These are phyloP conservation scores for Suhomyces panamericanus DNA, from an alignment of 1,139 yeast genomes.

Conservation along the genomic window DNA sequence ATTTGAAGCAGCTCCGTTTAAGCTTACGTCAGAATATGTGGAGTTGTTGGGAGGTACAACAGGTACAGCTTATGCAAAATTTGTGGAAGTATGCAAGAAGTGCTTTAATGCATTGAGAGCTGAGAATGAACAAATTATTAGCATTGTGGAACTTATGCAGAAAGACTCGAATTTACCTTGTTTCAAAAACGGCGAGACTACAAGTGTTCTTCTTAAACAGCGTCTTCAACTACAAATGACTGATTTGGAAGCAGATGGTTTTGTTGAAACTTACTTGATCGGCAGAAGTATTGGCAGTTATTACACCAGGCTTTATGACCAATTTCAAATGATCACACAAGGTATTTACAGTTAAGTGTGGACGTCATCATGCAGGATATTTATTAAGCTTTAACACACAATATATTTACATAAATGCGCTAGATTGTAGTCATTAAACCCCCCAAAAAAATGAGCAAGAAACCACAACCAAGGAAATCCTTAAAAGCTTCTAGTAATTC, in stretches of 20 bases:
- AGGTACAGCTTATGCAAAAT: conserved; percentile 56
- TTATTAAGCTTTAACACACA: not conserved
- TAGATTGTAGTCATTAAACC: not conserved
- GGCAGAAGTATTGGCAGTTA: conserved; percentile 84
- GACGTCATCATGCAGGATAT: conserved; percentile 3
- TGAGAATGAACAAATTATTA: conserved; percentile 69
- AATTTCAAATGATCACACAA: conserved; percentile 89
- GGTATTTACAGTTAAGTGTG: conserved; percentile 70
- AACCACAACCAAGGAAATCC: too few species aligned
- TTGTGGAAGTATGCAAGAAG: conserved; percentile 61
- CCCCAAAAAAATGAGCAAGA: not conserved
- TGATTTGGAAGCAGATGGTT: conserved; percentile 72
- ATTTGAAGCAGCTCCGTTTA: conserved; percentile 96
- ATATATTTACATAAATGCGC: not conserved
- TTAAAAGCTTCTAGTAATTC: too few species aligned
- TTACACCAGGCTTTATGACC: conserved; percentile 90
- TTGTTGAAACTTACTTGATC: conserved; percentile 72
- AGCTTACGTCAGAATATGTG: conserved; percentile 81
- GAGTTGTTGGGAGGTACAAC: conserved; percentile 82
- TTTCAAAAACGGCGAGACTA: conserved; percentile 81
- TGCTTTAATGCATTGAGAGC: conserved; percentile 73
- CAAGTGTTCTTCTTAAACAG: conserved; percentile 74
- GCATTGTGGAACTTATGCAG: conserved; percentile 90
- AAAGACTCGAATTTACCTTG: conserved; percentile 88
- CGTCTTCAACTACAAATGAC: conserved; percentile 74